Evolutionary conservation across 345 rosid genomes (phyloP).

Genomic region (Populus euphratica): DNA sequence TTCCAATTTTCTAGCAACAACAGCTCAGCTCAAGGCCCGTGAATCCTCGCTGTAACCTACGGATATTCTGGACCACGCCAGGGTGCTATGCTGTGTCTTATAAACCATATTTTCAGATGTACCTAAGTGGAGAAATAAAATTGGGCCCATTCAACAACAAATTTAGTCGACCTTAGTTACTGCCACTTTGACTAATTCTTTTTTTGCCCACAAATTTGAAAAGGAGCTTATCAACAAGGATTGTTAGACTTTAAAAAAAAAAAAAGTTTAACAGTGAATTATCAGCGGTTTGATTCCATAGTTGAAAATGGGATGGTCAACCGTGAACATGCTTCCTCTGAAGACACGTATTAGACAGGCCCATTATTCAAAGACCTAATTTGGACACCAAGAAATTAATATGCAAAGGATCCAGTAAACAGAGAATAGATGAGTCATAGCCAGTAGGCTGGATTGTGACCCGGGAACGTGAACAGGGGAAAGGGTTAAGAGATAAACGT

Average conservation of each 20-base stretch:
- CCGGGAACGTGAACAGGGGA: neutral
- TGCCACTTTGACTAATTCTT: neutral
- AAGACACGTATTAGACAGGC: too few relatives aligned
- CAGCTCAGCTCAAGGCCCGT: neutral
- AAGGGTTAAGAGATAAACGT: constrained; percentile 4
- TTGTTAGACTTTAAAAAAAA: too few relatives aligned
- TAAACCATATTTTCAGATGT: neutral
- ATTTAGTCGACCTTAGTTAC: neutral
- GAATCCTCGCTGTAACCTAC: neutral
- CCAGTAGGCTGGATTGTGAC: neutral
- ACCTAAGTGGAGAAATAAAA: too few relatives aligned
- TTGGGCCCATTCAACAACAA: neutral
- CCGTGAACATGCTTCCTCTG: too few relatives aligned
- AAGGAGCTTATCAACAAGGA: too few relatives aligned
- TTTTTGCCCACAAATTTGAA: too few relatives aligned
- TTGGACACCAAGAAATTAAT: neutral
- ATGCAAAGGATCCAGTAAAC: neutral
- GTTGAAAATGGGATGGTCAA: neutral
- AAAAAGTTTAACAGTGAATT: too few relatives aligned
- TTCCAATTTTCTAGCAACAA: neutral
- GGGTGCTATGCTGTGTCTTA: neutral
- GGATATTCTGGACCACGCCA: neutral
- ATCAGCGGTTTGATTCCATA: too few relatives aligned
- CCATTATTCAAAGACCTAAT: too few relatives aligned
- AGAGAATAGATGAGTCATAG: neutral